phyloP scores from a whole-genome alignment of 805 yeast species.

The Candida pseudofarinosa region DNA sequence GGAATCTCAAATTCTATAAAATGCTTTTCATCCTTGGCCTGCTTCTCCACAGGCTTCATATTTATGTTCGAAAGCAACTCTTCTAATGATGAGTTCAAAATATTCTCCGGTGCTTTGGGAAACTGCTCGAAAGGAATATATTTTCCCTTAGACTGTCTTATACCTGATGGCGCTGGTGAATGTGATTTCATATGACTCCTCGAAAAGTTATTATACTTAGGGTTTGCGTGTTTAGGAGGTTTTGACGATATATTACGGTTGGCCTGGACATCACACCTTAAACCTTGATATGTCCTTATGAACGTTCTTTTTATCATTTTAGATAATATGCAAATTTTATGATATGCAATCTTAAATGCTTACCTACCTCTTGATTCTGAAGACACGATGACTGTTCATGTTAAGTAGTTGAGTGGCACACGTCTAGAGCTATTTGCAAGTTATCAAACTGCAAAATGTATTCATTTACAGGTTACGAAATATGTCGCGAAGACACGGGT shows the following conservation, averaged over 20 bases:
- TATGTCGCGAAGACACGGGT: background rate
- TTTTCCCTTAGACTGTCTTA: conserved; percentile 2
- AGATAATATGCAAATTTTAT: background rate
- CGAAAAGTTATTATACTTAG: background rate
- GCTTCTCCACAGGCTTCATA: conserved; percentile 4
- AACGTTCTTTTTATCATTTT: background rate
- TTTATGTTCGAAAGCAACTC: conserved; percentile 15
- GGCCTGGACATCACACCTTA: background rate
- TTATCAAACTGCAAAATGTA: background rate
- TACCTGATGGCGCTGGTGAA: background rate
- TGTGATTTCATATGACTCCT: conserved; percentile 1
- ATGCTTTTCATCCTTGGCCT: background rate
- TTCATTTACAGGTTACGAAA: background rate
- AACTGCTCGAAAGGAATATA: conserved; percentile 29
- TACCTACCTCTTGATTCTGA: no score
- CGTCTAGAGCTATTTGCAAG: background rate
- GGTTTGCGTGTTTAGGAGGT: conserved; percentile 8
- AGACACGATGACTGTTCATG: background rate
- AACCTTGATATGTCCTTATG: background rate
- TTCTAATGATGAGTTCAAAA: conserved; percentile 13
- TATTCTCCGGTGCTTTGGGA: conserved; percentile 25
- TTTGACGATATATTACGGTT: conserved; percentile 6
- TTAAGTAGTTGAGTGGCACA: background rate
- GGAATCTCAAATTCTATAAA: conserved; percentile 25
- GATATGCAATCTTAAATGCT: background rate